phyloP scores from a whole-genome alignment of 108 stramenopile species.

The Conticribra weissflogii region DNA sequence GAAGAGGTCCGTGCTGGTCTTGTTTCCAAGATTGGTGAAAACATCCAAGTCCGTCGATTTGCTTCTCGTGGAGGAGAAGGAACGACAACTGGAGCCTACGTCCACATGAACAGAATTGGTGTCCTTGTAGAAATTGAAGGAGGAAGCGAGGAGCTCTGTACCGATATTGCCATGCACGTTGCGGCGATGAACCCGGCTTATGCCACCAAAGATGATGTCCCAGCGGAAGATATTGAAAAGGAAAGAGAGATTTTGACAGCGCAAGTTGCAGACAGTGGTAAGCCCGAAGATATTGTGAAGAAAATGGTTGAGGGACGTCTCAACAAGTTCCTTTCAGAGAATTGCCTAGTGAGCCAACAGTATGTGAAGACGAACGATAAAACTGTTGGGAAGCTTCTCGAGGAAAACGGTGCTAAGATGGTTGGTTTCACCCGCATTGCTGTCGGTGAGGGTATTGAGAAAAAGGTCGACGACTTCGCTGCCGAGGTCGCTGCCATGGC shows the following conservation, averaged over 20 bases:
- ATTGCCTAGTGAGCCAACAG: conserved; percentile 73
- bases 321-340: conserved; percentile 78
- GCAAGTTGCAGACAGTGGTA: conserved; percentile 73
- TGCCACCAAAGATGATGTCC: conserved; percentile 75
- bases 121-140: conserved; percentile 69
- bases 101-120: conserved; percentile 73
- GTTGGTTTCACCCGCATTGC: conserved; percentile 71
- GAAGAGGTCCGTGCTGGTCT: conserved; percentile 65
- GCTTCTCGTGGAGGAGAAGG: conserved; percentile 42
- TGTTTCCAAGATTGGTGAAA: conserved; percentile 84
- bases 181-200: conserved; percentile 82
- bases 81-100: conserved; percentile 66
- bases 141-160: conserved; percentile 57
- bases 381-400: conserved; percentile 74
- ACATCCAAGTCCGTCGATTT: conserved; percentile 75
- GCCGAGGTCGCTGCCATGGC: conserved; percentile 84
- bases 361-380: conserved; percentile 77
- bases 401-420: conserved; percentile 77
- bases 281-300: conserved; percentile 77
- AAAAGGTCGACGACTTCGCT: conserved; percentile 75
- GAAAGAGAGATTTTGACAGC: conserved; percentile 65
- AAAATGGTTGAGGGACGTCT: conserved; percentile 90
- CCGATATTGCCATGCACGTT: conserved; percentile 82
- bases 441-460: conserved; percentile 87
- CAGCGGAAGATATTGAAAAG: conserved; percentile 75